Percentiles rank a stretch among this genome's conserved stretches.
These are phyloP conservation scores for Penicillium sp. DNA, from an alignment of 2,329 filamentous ascomycete genomes.

Conservation along the genomic window DNA sequence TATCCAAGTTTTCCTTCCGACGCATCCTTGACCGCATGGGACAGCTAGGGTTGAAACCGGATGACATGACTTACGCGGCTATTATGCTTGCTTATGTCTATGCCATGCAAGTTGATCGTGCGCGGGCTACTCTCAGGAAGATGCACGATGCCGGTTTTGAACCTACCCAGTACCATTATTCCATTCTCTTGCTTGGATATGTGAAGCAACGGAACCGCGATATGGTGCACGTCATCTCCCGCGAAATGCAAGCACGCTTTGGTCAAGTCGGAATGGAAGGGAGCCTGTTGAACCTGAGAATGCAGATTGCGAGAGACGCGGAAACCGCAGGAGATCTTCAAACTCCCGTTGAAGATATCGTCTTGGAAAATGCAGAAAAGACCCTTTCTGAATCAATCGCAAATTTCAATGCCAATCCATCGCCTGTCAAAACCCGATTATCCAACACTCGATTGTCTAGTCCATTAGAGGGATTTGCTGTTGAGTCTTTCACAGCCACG, in stretches of 20 bases:
- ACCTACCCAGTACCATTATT: slow-evolving; percentile 46
- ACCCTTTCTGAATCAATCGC: slow-evolving; percentile 40
- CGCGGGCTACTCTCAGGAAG: slow-evolving; percentile 50
- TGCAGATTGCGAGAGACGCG: slow-evolving; percentile 36
- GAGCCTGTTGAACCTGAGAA: slow-evolving; percentile 37
- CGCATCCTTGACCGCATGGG: slow-evolving; percentile 58
- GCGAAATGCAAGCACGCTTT: slow-evolving; percentile 41
- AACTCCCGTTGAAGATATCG: slow-evolving; percentile 15
- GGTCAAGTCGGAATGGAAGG: slow-evolving; percentile 33
- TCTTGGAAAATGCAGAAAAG: slow-evolving; percentile 36
- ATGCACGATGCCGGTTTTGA: slow-evolving; percentile 40
- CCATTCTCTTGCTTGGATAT: slow-evolving; percentile 51
- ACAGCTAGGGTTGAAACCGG: slow-evolving; percentile 48
- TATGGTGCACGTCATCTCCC: slow-evolving; percentile 52
- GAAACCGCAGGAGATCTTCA: slow-evolving; percentile 16
- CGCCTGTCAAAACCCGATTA: slow-evolving; percentile 45
- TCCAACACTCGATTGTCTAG: slow-evolving; percentile 20
- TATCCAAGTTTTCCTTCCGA: slow-evolving; percentile 56
- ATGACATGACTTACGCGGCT: slow-evolving; percentile 60
- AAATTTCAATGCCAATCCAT: slow-evolving; percentile 40
- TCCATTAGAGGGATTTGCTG: slow-evolving; percentile 29
- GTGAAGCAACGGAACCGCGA: slow-evolving; percentile 47
- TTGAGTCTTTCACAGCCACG: slow-evolving; percentile 47
- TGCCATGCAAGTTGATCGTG: slow-evolving; percentile 54
- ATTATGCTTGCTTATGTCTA: slow-evolving; percentile 59